Evolutionary conservation across 805 yeast species (phyloP).

Genomic region (Wickerhamiella spandovensis): DNA sequence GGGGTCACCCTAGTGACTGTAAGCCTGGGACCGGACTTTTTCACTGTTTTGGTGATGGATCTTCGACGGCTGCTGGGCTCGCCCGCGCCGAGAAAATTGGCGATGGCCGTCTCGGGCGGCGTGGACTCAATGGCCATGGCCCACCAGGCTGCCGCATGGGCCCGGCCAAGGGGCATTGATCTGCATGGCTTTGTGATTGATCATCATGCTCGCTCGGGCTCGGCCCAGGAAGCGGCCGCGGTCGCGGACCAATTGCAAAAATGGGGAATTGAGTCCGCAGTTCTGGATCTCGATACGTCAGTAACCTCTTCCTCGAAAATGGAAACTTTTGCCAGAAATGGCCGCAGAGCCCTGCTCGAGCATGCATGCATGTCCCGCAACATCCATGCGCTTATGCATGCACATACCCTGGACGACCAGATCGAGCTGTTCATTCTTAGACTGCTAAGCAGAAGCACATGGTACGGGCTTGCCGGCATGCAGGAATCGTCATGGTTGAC

Average conservation of each 20-base stretch:
- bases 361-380: slow-evolving; percentile 28
- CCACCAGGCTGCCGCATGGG: slow-evolving; percentile 32
- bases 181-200: slow-evolving; percentile 50
- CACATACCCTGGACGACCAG: slow-evolving; percentile 63
- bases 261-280: slow-evolving; percentile 24
- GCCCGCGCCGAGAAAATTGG: slow-evolving; percentile 21
- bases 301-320: slow-evolving; percentile 24
- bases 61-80: slow-evolving; percentile 6
- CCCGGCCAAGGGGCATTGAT: slow-evolving; percentile 19
- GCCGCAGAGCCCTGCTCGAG: slow-evolving; percentile 36
- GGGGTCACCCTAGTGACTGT: too few relatives aligned
- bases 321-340: slow-evolving; percentile 47
- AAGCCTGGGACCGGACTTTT: too few relatives aligned
- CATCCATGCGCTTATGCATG: slow-evolving; percentile 36
- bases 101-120: slow-evolving; percentile 65
- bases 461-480: slow-evolving; percentile 53
- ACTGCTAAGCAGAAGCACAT: slow-evolving; percentile 31
- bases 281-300: slow-evolving; percentile 22
- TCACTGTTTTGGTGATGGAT: neutral
- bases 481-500: slow-evolving; percentile 14
- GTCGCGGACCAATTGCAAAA: slow-evolving; percentile 22
- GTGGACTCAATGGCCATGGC: slow-evolving; percentile 67
- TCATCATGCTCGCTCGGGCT: slow-evolving; percentile 41
- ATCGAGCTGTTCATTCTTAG: slow-evolving; percentile 55
- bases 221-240: slow-evolving; percentile 35